Percentiles rank a stretch among this genome's conserved stretches.
These are phyloP conservation scores for Fusarium setosum DNA, from an alignment of 2,329 filamentous ascomycete genomes.

Conservation along the genomic window DNA sequence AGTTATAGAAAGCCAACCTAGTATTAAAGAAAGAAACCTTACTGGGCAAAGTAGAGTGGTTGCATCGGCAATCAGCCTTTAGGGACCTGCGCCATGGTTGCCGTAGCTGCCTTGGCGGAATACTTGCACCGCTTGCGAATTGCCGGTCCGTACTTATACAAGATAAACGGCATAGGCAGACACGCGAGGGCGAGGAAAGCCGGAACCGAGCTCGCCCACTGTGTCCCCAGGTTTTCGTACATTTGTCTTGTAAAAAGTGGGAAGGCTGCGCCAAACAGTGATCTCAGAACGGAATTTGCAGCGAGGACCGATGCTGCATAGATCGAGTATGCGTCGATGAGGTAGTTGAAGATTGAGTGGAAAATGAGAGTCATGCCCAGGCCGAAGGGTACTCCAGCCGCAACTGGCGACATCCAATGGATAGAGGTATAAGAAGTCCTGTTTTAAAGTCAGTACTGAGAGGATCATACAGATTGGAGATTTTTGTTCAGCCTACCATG, in stretches of 20 bases:
- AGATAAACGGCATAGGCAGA: conserved; percentile 37
- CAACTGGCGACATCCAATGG: conserved; percentile 66
- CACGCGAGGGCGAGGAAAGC: conserved; percentile 38
- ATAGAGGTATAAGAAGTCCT: conserved; percentile 48
- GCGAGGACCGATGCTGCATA: conserved; percentile 82
- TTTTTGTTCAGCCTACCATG: conserved; percentile 59
- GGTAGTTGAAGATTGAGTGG: conserved; percentile 72
- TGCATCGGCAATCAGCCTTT: background rate
- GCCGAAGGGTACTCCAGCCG: conserved; percentile 62
- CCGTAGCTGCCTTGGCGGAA: conserved; percentile 31
- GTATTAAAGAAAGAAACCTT: too few species aligned
- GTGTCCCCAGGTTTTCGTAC: conserved; percentile 40
- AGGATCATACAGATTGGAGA: background rate
- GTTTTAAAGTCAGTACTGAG: background rate
- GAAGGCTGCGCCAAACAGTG: conserved; percentile 38
- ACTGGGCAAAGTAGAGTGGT: background rate
- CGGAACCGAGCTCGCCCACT: conserved; percentile 38
- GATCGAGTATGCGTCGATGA: conserved; percentile 78
- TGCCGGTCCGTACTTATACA: conserved; percentile 33
- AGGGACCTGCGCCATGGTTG: conserved; percentile 11
- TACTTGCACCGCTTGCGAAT: conserved; percentile 39
- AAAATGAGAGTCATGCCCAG: conserved; percentile 72
- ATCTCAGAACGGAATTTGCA: conserved; percentile 52
- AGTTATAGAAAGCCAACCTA: too few species aligned
- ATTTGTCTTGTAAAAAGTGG: conserved; percentile 41